Evolutionary conservation across 2,329 filamentous ascomycete species (phyloP).

Genomic region (Aureobasidium uvarum): DNA sequence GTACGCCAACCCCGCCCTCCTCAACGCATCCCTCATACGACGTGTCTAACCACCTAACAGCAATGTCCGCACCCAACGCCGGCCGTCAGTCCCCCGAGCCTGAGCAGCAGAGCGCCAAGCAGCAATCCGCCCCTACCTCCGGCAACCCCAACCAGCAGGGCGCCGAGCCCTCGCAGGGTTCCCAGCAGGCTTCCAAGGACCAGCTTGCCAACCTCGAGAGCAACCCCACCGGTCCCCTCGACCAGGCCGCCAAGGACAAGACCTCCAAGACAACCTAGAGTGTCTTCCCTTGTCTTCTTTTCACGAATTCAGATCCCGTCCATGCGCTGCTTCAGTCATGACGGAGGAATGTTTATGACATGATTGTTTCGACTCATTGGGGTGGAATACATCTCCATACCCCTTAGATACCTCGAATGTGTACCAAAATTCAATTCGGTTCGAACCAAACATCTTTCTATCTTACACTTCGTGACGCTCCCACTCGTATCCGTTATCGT

Average conservation of each 20-base stretch:
- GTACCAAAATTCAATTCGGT: constrained; percentile 3
- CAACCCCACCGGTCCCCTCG: constrained; percentile 66
- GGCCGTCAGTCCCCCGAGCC: constrained; percentile 78
- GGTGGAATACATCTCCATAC: background rate
- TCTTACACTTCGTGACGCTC: too few species aligned
- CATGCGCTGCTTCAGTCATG: background rate
- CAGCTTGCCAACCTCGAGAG: constrained; percentile 56
- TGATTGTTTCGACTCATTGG: constrained; percentile 4
- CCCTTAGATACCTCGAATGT: constrained; percentile 19
- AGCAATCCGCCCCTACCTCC: constrained; percentile 59
- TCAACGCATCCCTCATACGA: constrained; percentile 33
- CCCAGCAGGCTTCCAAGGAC: constrained; percentile 55
- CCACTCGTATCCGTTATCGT: too few species aligned
- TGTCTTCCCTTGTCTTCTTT: background rate
- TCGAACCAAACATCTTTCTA: background rate
- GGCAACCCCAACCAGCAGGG: constrained; percentile 59
- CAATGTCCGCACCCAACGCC: constrained; percentile 63
- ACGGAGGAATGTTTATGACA: constrained; percentile 25
- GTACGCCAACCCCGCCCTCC: constrained; percentile 18
- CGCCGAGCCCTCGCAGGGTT: constrained; percentile 40
- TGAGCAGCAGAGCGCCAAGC: constrained; percentile 63
- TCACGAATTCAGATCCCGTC: constrained; percentile 20
- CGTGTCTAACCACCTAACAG: constrained; percentile 24
- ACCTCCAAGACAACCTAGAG: constrained; percentile 51
- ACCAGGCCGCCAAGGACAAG: constrained; percentile 60